These are phyloP conservation scores for Clavispora fructus DNA, from an alignment of 805 yeast genomes.

Conservation along the genomic window DNA sequence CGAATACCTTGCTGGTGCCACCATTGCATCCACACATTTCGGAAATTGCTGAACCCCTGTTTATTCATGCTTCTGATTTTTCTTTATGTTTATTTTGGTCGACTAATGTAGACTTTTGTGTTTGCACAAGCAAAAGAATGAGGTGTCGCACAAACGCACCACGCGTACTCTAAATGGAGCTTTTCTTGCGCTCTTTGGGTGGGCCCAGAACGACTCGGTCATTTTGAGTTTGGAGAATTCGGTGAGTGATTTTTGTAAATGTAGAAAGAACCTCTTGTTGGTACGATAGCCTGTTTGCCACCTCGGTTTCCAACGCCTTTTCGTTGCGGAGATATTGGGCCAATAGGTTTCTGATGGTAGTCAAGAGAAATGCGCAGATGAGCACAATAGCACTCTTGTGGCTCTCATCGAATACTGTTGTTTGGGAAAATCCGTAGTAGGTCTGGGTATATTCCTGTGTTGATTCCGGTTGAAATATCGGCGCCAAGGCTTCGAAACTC, in stretches of 20 bases:
- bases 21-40: neutral
- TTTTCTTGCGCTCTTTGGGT: neutral
- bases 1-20: neutral
- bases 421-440: conserved; percentile 4
- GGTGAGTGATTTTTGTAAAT: conserved; percentile 4
- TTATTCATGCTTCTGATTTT: neutral
- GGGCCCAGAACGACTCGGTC: neutral
- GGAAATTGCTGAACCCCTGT: neutral
- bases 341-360: conserved; percentile 6
- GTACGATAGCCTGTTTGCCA: conserved; percentile 9
- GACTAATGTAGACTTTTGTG: neutral
- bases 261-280: conserved; percentile 11
- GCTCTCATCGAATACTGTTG: conserved; percentile 1
- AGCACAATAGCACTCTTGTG: conserved; percentile 2
- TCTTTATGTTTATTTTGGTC: neutral
- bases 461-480: conserved; percentile 9
- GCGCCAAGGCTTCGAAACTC: conserved; percentile 8
- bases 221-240: neutral
- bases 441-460: conserved; percentile 8
- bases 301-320: conserved; percentile 7
- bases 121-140: neutral
- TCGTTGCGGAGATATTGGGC: conserved; percentile 8
- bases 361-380: conserved; percentile 7
- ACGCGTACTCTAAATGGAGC: neutral
- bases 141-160: neutral